These are phyloP conservation scores for Camelina laxa DNA, from an alignment of 345 rosid genomes.

Conservation along the genomic window DNA sequence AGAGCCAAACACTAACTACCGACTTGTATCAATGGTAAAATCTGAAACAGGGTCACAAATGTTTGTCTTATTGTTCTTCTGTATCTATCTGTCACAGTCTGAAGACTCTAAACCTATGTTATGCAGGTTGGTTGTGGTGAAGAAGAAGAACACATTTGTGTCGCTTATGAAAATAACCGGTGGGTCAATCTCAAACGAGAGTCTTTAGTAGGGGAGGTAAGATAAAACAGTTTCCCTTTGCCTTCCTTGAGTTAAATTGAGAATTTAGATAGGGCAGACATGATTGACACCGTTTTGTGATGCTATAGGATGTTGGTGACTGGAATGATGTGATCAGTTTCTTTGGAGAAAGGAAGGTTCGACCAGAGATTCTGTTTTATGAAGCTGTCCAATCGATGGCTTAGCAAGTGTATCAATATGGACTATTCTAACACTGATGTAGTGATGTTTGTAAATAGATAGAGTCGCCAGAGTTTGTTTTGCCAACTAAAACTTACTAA, in stretches of 20 bases:
- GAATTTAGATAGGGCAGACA: background rate
- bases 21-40: constrained; percentile 27
- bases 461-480: too few relatives aligned
- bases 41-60: background rate
- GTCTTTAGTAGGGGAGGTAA: constrained; percentile 27
- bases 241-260: background rate
- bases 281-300: background rate
- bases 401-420: background rate
- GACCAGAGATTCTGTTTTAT: constrained; percentile 33
- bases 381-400: constrained; percentile 13
- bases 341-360: constrained; percentile 21
- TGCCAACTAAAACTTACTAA: too few relatives aligned
- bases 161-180: constrained; percentile 7
- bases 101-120: background rate
- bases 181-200: constrained; percentile 25
- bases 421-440: background rate
- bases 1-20: constrained; percentile 3
- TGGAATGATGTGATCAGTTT: constrained; percentile 33
- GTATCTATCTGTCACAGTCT: background rate
- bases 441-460: background rate
- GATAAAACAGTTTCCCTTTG: constrained; percentile 5
- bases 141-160: constrained; percentile 20
- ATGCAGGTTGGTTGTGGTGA: constrained; percentile 39
- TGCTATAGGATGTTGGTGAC: constrained; percentile 24
- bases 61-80: background rate